Conservation (phyloP, 257 asterid species). For the Nicotiana attenuata region DNA sequence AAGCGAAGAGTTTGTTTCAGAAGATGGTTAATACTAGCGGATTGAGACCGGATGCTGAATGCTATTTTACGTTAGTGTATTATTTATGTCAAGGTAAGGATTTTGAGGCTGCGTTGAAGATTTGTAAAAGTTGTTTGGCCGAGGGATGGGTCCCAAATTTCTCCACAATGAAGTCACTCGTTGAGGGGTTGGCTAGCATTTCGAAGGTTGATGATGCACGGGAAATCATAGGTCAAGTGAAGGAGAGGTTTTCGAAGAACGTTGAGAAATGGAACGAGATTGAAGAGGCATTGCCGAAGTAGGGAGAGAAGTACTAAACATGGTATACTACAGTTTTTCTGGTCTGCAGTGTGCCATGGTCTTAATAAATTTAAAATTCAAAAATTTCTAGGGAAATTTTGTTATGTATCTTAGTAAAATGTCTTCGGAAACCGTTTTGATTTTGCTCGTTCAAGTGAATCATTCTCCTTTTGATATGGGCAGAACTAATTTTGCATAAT, state of each 20-base stretch:
- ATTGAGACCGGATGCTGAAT: slow-evolving; percentile 40
- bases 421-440: background rate
- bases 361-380: background rate
- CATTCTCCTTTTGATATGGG: background rate
- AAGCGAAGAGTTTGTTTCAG: slow-evolving; percentile 45
- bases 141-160: slow-evolving; percentile 70
- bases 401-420: background rate
- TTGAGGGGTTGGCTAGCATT: slow-evolving; percentile 55
- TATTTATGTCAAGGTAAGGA: slow-evolving; percentile 54
- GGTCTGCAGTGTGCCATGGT: background rate
- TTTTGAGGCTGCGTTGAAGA: slow-evolving; percentile 49
- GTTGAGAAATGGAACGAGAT: slow-evolving; percentile 61
- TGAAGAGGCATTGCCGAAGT: slow-evolving; percentile 54
- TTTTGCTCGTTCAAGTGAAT: background rate
- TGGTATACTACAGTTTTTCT: slow-evolving; percentile 12
- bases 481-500: background rate
- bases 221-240: slow-evolving; percentile 46
- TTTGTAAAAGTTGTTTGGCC: slow-evolving; percentile 44
- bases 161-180: slow-evolving; percentile 67
- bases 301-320: slow-evolving; percentile 19
- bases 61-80: slow-evolving; percentile 60
- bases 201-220: slow-evolving; percentile 58
- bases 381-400: background rate
- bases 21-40: slow-evolving; percentile 42
- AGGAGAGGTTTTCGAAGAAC: slow-evolving; percentile 46